phyloP scores from a whole-genome alignment of 805 yeast species.

The Teunomyces gatunensis region DNA sequence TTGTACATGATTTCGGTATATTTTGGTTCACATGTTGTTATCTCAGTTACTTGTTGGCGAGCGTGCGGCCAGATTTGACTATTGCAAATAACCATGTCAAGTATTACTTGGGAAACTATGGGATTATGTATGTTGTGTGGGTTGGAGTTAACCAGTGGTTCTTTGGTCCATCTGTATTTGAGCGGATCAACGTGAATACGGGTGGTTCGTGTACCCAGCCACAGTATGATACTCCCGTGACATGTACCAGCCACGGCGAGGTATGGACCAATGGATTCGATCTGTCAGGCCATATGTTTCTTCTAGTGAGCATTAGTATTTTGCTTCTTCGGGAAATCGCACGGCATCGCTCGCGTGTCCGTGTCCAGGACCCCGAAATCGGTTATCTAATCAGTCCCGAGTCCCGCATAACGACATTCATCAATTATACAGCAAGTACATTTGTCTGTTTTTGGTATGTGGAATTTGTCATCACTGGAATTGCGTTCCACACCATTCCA shows the following conservation, averaged over 20 bases:
- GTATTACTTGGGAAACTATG: conserved; percentile 8
- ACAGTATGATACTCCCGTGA: conserved; percentile 9
- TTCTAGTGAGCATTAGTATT: conserved; percentile 42
- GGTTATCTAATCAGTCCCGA: background rate
- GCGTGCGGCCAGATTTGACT: conserved; percentile 1
- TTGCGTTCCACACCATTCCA: conserved; percentile 48
- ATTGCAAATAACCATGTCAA: conserved; percentile 5
- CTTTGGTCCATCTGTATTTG: conserved; percentile 34
- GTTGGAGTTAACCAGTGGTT: conserved; percentile 25
- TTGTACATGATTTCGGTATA: conserved; percentile 28
- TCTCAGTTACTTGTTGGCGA: conserved; percentile 9
- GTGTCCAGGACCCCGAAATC: background rate
- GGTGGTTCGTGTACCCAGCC: conserved; percentile 21
- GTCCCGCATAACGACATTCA: background rate
- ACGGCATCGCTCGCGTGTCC: background rate
- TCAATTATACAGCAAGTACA: conserved; percentile 6
- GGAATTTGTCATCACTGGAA: conserved; percentile 42
- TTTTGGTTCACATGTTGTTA: conserved; percentile 26
- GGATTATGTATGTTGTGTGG: conserved; percentile 10
- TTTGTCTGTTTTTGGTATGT: conserved; percentile 35
- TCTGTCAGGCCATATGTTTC: conserved; percentile 52
- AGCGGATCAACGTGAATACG: conserved; percentile 22
- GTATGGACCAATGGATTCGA: conserved; percentile 53
- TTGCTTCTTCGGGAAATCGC: conserved; percentile 19
- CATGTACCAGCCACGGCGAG: conserved; percentile 21